phyloP scores from a whole-genome alignment of 805 yeast species.

The Teunomyces tritomae region DNA sequence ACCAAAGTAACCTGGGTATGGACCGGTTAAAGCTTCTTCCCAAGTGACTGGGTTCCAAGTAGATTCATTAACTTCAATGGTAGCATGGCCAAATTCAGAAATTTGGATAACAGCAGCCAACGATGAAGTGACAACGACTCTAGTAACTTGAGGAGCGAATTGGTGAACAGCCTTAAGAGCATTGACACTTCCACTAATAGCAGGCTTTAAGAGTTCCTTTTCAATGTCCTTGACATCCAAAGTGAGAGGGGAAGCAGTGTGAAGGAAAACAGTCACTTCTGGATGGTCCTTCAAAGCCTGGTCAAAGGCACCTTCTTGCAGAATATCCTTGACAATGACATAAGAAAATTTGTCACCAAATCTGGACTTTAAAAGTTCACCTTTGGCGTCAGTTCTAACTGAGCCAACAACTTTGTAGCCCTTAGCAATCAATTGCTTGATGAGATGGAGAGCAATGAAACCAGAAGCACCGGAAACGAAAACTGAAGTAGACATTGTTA shows the following conservation, averaged over 20 bases:
- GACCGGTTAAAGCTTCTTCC: conserved; percentile 41
- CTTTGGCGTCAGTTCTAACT: conserved; percentile 22
- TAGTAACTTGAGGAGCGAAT: conserved; percentile 40
- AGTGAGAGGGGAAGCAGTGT: conserved; percentile 34
- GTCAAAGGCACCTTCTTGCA: conserved; percentile 24
- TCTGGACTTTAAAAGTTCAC: conserved; percentile 11
- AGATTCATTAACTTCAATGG: conserved; percentile 35
- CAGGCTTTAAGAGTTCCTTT: conserved; percentile 23
- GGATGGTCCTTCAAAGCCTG: conserved; percentile 23
- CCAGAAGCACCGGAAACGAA: conserved; percentile 34
- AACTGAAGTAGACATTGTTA: conserved; percentile 10
- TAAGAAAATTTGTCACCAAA: conserved; percentile 18
- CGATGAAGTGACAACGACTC: conserved; percentile 54
- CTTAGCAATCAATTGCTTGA: conserved; percentile 18
- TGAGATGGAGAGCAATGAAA: conserved; percentile 27
- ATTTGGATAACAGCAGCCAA: conserved; percentile 34
- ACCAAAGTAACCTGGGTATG: conserved; percentile 48
- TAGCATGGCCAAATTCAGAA: conserved; percentile 27
- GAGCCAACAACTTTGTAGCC: conserved; percentile 25
- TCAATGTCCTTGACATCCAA: conserved; percentile 16
- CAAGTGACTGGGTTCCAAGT: conserved; percentile 54
- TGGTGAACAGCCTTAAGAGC: conserved; percentile 15
- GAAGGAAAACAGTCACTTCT: conserved; percentile 25
- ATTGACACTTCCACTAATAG: conserved; percentile 27
- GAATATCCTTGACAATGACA: conserved; percentile 22